Evolutionary conservation across 2,329 filamentous ascomycete species (phyloP).

Genomic region (Pseudogymnoascus sp.): DNA sequence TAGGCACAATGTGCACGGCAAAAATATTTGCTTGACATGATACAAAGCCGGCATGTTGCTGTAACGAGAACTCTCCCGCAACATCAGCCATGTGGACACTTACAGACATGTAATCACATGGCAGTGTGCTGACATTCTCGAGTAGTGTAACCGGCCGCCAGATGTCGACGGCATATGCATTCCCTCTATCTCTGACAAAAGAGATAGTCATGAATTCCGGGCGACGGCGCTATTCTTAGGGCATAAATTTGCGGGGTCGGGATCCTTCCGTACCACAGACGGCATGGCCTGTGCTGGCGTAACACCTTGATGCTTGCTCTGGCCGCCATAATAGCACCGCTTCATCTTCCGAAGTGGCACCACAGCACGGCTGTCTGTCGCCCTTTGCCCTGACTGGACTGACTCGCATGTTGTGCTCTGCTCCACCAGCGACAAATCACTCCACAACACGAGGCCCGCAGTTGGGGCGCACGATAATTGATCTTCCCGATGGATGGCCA

Average conservation of each 20-base stretch:
- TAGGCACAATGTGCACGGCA: conserved; percentile 4
- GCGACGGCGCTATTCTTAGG: conserved; percentile 4
- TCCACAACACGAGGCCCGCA: conserved; percentile 1
- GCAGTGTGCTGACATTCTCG: neutral
- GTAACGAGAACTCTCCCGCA: neutral
- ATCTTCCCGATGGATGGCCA: neutral
- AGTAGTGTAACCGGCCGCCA: neutral
- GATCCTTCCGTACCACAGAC: conserved; percentile 4
- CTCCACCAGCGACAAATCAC: conserved; percentile 4
- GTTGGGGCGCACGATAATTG: neutral
- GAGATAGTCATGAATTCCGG: neutral
- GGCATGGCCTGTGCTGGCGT: conserved; percentile 1
- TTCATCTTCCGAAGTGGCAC: conserved; percentile 3
- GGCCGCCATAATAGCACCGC: neutral
- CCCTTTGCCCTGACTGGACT: neutral
- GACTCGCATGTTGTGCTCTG: conserved; percentile 1
- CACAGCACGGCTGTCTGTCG: neutral
- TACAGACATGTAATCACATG: neutral
- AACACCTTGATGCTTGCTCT: neutral
- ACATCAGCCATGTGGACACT: neutral
- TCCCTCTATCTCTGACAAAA: neutral
- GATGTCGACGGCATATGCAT: neutral
- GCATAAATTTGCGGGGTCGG: neutral
- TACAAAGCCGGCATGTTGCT: neutral
- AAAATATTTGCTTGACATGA: neutral